These are phyloP conservation scores for Erodium chrysanthum DNA, from an alignment of 441 rosid species.

Conservation along the genomic window DNA sequence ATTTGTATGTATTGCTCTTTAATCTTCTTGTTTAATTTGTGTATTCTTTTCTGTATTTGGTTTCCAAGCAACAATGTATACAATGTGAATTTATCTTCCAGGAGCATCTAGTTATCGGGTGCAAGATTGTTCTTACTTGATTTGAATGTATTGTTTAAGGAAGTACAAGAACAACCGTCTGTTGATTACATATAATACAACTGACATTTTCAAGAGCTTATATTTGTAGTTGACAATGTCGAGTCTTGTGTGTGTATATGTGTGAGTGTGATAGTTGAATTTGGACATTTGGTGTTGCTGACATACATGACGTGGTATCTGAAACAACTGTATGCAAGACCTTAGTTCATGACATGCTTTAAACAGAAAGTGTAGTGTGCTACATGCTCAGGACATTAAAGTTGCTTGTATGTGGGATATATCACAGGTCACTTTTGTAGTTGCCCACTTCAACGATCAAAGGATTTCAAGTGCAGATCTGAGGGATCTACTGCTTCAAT, in stretches of 20 bases:
- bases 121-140: neutral
- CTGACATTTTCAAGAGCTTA: neutral
- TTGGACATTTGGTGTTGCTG: conserved; percentile 4
- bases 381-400: neutral
- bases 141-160: neutral
- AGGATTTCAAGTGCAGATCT: conserved; percentile 86
- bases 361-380: neutral
- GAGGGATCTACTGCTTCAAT: conserved; percentile 92
- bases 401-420: conserved; percentile 4
- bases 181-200: neutral
- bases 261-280: neutral
- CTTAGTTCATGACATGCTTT: conserved; percentile 1
- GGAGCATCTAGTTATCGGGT: neutral
- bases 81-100: neutral
- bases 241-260: neutral
- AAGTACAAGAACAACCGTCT: neutral
- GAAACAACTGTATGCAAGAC: neutral
- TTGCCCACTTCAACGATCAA: conserved; percentile 78
- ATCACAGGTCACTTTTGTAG: conserved; percentile 74
- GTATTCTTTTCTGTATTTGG: conserved; percentile 9
- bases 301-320: conserved; percentile 9
- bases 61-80: neutral
- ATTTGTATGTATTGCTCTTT: conserved; percentile 49
- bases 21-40: conserved; percentile 10
- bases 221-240: neutral